Conservation (phyloP, 768 basidiomycete species). For the Kwoniella heveanensis region DNA sequence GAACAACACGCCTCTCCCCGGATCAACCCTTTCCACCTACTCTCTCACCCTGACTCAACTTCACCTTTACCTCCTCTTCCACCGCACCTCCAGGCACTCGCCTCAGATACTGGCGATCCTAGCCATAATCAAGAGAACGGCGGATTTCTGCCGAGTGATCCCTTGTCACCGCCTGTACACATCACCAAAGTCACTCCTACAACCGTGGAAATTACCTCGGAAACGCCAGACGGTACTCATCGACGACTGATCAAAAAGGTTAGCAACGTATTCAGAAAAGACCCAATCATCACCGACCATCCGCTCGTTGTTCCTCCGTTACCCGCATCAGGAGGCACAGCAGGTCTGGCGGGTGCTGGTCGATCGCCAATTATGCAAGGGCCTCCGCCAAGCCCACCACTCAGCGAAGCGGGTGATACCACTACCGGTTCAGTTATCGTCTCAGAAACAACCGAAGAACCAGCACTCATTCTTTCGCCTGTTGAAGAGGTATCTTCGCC, state of each 20-base stretch:
- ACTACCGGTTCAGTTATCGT: conserved; percentile 7
- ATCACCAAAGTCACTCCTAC: conserved; percentile 51
- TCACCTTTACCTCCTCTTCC: conserved; percentile 38
- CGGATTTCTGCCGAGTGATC: conserved; percentile 2
- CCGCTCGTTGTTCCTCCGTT: conserved; percentile 5
- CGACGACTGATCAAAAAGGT: conserved; percentile 35
- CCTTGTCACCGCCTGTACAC: conserved; percentile 36
- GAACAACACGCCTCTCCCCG: conserved; percentile 32
- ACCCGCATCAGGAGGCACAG: background rate
- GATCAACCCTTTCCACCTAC: conserved; percentile 53
- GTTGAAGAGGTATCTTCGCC: conserved; percentile 8
- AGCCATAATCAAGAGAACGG: background rate
- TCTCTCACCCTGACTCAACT: conserved; percentile 39
- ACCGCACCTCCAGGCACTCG: conserved; percentile 33
- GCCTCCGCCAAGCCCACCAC: conserved; percentile 52
- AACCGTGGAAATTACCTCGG: conserved; percentile 31
- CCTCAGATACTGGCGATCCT: conserved; percentile 19
- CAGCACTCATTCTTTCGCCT: background rate
- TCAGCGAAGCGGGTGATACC: conserved; percentile 40
- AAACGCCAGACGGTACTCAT: conserved; percentile 7
- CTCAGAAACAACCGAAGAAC: conserved; percentile 20
- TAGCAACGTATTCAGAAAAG: conserved; percentile 33
- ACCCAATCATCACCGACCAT: conserved; percentile 2
- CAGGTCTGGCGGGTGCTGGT: background rate
- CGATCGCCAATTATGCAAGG: conserved; percentile 31